phyloP scores from a whole-genome alignment of 2,329 filamentous ascomycete genomes.

The Rutstroemia sp. region DNA sequence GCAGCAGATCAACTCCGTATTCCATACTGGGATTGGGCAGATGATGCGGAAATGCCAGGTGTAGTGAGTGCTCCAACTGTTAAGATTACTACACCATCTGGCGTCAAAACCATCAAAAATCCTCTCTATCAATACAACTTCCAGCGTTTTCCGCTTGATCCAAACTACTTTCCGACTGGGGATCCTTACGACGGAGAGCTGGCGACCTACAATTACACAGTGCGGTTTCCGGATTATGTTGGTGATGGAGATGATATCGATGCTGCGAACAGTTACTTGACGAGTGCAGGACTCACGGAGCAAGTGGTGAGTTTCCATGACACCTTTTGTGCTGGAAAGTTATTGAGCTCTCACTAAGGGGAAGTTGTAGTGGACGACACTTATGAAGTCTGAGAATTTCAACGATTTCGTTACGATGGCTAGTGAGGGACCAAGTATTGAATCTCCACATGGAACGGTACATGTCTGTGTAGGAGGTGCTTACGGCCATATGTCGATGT shows the following conservation, averaged over 20 bases:
- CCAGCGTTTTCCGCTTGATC: slow-evolving; percentile 31
- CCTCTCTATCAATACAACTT: slow-evolving; percentile 47
- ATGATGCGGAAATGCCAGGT: slow-evolving; percentile 36
- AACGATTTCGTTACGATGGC: slow-evolving; percentile 36
- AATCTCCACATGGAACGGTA: slow-evolving; percentile 37
- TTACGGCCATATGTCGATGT: slow-evolving; percentile 33
- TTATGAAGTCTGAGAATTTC: slow-evolving; percentile 31
- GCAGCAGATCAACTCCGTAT: slow-evolving; percentile 37
- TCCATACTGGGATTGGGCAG: slow-evolving; percentile 43
- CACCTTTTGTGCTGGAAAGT: background rate
- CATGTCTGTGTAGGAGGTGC: slow-evolving; percentile 34
- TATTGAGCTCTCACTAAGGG: slow-evolving; percentile 18
- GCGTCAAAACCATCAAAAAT: slow-evolving; percentile 34
- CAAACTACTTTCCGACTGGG: slow-evolving; percentile 31
- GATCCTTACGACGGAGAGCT: slow-evolving; percentile 26
- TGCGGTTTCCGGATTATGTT: slow-evolving; percentile 15
- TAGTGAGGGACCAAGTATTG: slow-evolving; percentile 35
- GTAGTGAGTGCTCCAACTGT: slow-evolving; percentile 28
- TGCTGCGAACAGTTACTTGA: slow-evolving; percentile 15
- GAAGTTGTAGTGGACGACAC: slow-evolving; percentile 37
- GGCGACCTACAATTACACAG: slow-evolving; percentile 30
- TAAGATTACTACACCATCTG: slow-evolving; percentile 24
- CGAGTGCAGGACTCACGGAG: slow-evolving; percentile 16
- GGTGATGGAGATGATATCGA: slow-evolving; percentile 11
- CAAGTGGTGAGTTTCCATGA: slow-evolving; percentile 10